Evolutionary conservation across 2,329 filamentous ascomycete species (phyloP).

Genomic region (Nemania sp.): DNA sequence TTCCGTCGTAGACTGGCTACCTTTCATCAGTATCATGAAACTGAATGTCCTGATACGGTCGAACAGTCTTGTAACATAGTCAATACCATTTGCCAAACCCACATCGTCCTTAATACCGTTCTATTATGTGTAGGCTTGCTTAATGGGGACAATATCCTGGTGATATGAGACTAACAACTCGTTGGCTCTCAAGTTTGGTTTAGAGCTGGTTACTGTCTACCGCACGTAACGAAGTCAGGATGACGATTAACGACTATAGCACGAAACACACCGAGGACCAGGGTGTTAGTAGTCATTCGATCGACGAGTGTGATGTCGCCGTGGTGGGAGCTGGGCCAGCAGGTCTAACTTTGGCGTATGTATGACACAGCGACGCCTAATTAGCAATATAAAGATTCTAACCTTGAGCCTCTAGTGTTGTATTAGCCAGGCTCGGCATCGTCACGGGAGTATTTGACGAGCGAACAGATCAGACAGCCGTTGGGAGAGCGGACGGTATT

Average conservation of each 20-base stretch:
- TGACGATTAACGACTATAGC: not conserved
- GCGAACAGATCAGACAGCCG: constrained; percentile 73
- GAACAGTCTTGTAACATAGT: not conserved
- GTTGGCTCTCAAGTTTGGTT: not conserved
- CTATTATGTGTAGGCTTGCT: not conserved
- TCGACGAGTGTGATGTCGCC: constrained; percentile 54
- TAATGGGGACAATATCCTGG: not conserved
- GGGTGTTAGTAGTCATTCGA: not conserved
- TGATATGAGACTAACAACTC: not conserved
- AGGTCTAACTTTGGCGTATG: constrained; percentile 64
- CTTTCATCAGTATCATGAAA: not conserved
- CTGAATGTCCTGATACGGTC: not conserved
- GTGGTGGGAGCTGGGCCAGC: constrained; percentile 68
- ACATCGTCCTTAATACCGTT: not conserved
- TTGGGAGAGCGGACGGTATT: constrained; percentile 74
- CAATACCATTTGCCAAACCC: not conserved
- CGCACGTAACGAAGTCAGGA: not conserved
- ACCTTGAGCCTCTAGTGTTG: constrained; percentile 51
- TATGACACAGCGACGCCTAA: constrained; percentile 24
- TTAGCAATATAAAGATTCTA: constrained; percentile 19
- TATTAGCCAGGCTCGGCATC: constrained; percentile 73
- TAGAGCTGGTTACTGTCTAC: not conserved
- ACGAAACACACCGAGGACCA: not conserved
- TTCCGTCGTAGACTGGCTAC: not conserved
- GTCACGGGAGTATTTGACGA: constrained; percentile 76